phyloP scores from a whole-genome alignment of 1,284 basidiomycete species.

The Trichosporon asahii region DNA sequence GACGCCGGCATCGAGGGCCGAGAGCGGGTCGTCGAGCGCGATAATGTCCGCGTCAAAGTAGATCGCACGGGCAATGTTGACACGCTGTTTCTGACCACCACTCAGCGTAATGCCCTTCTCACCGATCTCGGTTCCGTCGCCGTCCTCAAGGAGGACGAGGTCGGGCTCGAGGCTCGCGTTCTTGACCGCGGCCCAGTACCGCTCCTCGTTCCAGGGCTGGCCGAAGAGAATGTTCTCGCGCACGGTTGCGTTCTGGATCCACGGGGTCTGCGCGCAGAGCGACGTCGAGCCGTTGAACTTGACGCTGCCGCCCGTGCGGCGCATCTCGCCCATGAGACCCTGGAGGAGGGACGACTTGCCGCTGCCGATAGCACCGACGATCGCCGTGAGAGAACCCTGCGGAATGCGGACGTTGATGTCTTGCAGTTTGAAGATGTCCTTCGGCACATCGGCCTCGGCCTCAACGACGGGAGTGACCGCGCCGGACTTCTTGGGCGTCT shows the following conservation, averaged over 20 bases:
- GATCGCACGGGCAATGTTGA: constrained; percentile 69
- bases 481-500: constrained; percentile 39
- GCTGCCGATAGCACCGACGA: constrained; percentile 71
- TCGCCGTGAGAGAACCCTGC: constrained; percentile 68
- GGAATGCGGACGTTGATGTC: constrained; percentile 65
- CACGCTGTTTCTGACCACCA: constrained; percentile 53
- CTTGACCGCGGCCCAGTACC: constrained; percentile 71
- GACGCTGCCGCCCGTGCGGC: constrained; percentile 60
- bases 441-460: constrained; percentile 46
- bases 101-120: constrained; percentile 62
- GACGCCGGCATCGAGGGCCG: constrained; percentile 79
- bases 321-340: constrained; percentile 75
- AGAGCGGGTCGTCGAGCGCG: constrained; percentile 77
- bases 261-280: constrained; percentile 72
- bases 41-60: constrained; percentile 82
- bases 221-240: constrained; percentile 81
- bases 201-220: constrained; percentile 68
- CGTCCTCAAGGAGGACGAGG: constrained; percentile 72
- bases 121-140: constrained; percentile 86
- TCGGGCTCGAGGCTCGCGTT: constrained; percentile 75
- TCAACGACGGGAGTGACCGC: constrained; percentile 25
- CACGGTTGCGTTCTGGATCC: constrained; percentile 73
- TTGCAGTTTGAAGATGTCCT: constrained; percentile 62
- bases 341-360: constrained; percentile 63
- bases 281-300: constrained; percentile 65